Conservation (phyloP, 257 asterid species). For the Galeopsis tetrahit region DNA sequence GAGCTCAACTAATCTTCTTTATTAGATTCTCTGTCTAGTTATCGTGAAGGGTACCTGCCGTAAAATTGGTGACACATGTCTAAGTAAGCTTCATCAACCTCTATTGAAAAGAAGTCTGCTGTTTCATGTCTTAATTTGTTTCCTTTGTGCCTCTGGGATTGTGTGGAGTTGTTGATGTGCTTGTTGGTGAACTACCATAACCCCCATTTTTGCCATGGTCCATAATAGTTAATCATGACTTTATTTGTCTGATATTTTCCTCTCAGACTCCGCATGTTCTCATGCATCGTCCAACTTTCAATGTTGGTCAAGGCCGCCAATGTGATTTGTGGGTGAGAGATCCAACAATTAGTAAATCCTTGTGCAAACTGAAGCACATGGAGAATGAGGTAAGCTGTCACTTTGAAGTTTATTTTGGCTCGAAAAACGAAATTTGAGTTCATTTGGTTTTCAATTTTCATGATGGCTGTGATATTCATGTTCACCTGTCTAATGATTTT, state of each 20-base stretch:
- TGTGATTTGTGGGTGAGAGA: conserved; percentile 78
- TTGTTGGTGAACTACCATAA: conserved; percentile 8
- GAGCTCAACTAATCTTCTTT: background rate
- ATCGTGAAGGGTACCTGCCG: background rate
- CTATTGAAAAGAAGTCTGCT: background rate
- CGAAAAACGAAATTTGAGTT: conserved; percentile 24
- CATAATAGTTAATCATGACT: conserved; percentile 4
- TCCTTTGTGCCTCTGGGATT: background rate
- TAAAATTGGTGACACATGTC: background rate
- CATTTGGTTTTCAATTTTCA: background rate
- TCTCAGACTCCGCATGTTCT: conserved; percentile 81
- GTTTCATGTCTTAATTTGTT: background rate
- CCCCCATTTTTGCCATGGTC: conserved; percentile 9
- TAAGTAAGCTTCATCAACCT: background rate
- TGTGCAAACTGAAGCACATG: conserved; percentile 76
- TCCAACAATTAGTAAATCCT: conserved; percentile 67
- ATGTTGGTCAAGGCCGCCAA: conserved; percentile 61
- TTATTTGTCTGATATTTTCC: conserved; percentile 26
- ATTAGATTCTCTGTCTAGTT: background rate
- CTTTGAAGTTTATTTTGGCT: conserved; percentile 12
- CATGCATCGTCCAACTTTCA: conserved; percentile 56
- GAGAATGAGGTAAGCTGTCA: conserved; percentile 63
- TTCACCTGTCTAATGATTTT: conserved; percentile 36
- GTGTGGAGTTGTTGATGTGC: conserved; percentile 13
- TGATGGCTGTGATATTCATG: conserved; percentile 14